Evolutionary conservation across 2,329 filamentous ascomycete species (phyloP).

Genomic region (Cladosporium colombiae): DNA sequence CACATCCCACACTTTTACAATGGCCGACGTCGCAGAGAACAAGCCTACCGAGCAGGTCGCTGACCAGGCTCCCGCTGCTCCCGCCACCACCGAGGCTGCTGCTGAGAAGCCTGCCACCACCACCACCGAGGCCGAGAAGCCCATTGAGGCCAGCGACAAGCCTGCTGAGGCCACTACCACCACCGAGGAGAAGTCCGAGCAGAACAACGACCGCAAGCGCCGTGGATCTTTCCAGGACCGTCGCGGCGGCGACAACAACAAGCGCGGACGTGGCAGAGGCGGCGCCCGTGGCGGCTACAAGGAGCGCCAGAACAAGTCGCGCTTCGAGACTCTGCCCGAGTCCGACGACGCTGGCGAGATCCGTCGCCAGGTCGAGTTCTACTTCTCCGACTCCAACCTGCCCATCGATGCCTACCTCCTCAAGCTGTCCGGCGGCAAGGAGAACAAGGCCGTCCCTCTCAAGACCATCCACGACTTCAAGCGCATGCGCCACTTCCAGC

Average conservation of each 20-base stretch:
- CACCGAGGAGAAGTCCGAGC: conserved; percentile 26
- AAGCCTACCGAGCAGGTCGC: conserved; percentile 21
- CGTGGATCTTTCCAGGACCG: conserved; percentile 21
- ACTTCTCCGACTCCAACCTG: conserved; percentile 91
- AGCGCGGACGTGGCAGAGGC: conserved; percentile 17
- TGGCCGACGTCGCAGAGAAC: conserved; percentile 23
- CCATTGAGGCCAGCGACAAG: conserved; percentile 22
- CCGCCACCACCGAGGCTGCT: conserved; percentile 20
- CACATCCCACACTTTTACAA: conserved; percentile 8
- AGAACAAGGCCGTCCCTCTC: conserved; percentile 80
- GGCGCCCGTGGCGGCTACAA: conserved; percentile 11
- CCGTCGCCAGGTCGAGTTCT: conserved; percentile 92
- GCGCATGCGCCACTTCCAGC: conserved; percentile 94
- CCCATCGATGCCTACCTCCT: conserved; percentile 86
- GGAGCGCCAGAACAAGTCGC: conserved; percentile 24
- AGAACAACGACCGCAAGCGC: conserved; percentile 24
- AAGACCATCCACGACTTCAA: conserved; percentile 82
- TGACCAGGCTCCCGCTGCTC: conserved; percentile 23
- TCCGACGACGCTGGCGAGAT: conserved; percentile 79
- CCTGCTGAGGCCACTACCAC: conserved; percentile 23
- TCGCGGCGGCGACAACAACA: conserved; percentile 19
- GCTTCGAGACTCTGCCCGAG: conserved; percentile 57
- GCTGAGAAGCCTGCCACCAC: conserved; percentile 25
- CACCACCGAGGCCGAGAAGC: conserved; percentile 22
- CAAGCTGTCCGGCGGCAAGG: conserved; percentile 70